phyloP scores from a whole-genome alignment of 1,139 yeast species.

The Candida sanyaensis region DNA sequence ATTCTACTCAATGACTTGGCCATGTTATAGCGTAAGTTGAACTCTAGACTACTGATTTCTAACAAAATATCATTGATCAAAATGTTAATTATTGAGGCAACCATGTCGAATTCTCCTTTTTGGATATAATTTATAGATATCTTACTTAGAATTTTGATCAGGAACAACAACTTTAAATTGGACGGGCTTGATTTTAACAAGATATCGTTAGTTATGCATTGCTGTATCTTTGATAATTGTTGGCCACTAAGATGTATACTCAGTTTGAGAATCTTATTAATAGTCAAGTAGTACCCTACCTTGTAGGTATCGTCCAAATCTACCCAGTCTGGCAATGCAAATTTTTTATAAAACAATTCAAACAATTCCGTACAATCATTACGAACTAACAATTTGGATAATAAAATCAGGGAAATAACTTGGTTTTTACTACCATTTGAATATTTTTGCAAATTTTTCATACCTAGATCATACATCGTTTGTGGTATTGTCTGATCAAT shows the following conservation, averaged over 20 bases:
- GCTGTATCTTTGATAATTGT: conserved; percentile 18
- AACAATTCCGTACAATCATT: conserved; percentile 26
- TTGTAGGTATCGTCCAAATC: conserved; percentile 18
- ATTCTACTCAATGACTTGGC: conserved; percentile 37
- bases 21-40: conserved; percentile 34
- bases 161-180: conserved; percentile 28
- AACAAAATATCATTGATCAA: conserved; percentile 31
- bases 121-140: conserved; percentile 22
- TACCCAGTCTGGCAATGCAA: conserved; percentile 17
- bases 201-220: conserved; percentile 14
- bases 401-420: conserved; percentile 34
- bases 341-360: conserved; percentile 19
- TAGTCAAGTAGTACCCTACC: conserved; percentile 39
- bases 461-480: conserved; percentile 36
- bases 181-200: conserved; percentile 15
- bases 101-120: conserved; percentile 17
- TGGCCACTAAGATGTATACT: conserved; percentile 10
- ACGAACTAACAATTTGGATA: conserved; percentile 39
- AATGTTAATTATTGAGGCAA: conserved; percentile 29
- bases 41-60: conserved; percentile 27
- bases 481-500: conserved; percentile 37
- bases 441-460: conserved; percentile 24
- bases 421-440: conserved; percentile 32
- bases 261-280: conserved; percentile 39
- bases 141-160: conserved; percentile 38